Evolutionary conservation across 2,329 filamentous ascomycete species (phyloP).

Genomic region (Cercospora canescens): DNA sequence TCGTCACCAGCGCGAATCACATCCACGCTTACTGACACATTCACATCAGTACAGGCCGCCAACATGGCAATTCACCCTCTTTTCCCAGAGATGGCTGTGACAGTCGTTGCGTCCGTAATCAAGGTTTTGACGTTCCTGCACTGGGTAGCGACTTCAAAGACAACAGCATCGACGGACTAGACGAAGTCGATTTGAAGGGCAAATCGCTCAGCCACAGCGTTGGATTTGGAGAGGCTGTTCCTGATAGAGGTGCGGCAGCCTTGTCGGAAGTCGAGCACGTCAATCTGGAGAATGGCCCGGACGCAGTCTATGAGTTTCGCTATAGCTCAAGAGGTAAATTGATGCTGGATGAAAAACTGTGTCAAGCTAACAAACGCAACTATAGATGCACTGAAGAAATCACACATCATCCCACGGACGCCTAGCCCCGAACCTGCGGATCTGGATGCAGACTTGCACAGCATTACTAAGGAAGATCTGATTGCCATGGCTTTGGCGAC

Average conservation of each 20-base stretch:
- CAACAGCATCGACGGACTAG: neutral
- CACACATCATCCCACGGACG: neutral
- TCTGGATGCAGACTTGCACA: neutral
- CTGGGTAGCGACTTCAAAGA: neutral
- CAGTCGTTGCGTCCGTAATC: neutral
- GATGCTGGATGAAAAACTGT: neutral
- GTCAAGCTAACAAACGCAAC: neutral
- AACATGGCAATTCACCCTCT: neutral
- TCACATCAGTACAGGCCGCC: too few relatives aligned
- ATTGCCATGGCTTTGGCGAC: neutral
- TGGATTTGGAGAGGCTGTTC: neutral
- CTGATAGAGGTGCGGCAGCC: neutral
- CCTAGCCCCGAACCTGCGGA: constrained; percentile 17
- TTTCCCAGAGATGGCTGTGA: neutral
- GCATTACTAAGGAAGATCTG: neutral
- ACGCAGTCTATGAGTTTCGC: constrained; percentile 3
- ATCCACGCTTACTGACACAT: too few relatives aligned
- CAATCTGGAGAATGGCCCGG: neutral
- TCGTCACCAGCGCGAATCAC: too few relatives aligned
- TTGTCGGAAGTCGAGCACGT: neutral
- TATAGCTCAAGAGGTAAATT: constrained; percentile 7
- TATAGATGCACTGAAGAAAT: neutral
- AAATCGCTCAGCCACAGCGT: constrained; percentile 20
- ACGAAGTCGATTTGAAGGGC: constrained; percentile 18
- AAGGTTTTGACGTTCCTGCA: neutral